phyloP scores from a whole-genome alignment of 2,329 filamentous ascomycete species.

The Fusarium illudens region DNA sequence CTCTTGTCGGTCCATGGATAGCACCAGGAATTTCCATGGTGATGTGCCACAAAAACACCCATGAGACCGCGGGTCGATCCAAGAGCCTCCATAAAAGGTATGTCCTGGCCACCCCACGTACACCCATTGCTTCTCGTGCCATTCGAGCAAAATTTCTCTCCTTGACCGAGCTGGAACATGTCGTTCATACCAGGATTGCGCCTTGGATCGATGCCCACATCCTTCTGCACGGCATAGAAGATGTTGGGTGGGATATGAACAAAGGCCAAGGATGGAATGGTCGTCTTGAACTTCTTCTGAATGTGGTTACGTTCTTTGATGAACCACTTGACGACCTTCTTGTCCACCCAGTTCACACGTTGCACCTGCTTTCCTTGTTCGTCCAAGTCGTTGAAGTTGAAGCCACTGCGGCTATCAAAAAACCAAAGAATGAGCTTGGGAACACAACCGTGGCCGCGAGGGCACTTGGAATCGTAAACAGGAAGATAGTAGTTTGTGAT shows the following conservation, averaged over 20 bases:
- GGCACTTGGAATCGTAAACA: constrained; percentile 50
- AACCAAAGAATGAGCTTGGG: constrained; percentile 70
- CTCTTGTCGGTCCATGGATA: constrained; percentile 44
- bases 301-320: constrained; percentile 33
- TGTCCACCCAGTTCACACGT: constrained; percentile 53
- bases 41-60: constrained; percentile 66
- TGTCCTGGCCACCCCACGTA: constrained; percentile 56
- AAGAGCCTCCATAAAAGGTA: constrained; percentile 65
- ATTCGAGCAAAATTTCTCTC: constrained; percentile 53
- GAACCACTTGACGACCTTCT: constrained; percentile 55
- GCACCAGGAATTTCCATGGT: constrained; percentile 66
- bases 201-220: constrained; percentile 45
- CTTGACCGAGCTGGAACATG: constrained; percentile 52
- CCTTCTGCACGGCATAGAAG: constrained; percentile 49
- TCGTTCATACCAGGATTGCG: constrained; percentile 55
- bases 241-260: constrained; percentile 57
- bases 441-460: constrained; percentile 37
- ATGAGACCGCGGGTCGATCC: constrained; percentile 58
- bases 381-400: constrained; percentile 10
- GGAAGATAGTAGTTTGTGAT: constrained; percentile 58
- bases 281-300: constrained; percentile 38
- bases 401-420: constrained; percentile 72
- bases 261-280: constrained; percentile 55
- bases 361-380: constrained; percentile 51
- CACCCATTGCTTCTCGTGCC: constrained; percentile 50